Base-by-base conservation (phyloP, 352 stramenopile genomes). In the Plasmopara viticola region DNA sequence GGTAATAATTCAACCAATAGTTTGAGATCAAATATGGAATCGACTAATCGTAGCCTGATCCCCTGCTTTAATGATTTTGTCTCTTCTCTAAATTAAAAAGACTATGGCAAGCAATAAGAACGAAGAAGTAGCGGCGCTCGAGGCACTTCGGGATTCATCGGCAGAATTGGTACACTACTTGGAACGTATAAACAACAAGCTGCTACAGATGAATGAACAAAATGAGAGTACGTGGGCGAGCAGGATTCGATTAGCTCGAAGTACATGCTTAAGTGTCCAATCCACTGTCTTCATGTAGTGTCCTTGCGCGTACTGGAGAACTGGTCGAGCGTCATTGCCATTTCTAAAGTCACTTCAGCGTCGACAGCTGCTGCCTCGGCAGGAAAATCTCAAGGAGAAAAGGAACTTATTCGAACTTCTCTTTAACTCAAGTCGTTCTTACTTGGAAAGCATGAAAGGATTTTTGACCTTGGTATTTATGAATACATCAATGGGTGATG, bases 241-340 rank as follows among this genome's bases (percentile, higher is more conserved):
- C 10, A 39, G 17, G n/a, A 29, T 14, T 6, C 20, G 20, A 25
- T 1, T 25, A 25, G 20, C 20, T 3, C 20, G 20, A 25, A 25
- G 1, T 3, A 25, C 3, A 25, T 25, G 20, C 20, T 25, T 3
- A 25, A 25, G 20, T 25, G 20, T 25, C 20, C 20, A 25, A 25
- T 25, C 20, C 20, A 25, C 3, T 25, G 3, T 3, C 20, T 25
- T 25, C 3, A 1, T 25, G 1, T 44, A 90, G 80, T 84, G 53
- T 88, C 80, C 30, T 62, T 90, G 30, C 80, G 78, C 5, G 80
- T 90, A 51, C 57, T 90, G 30, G 78, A 89, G 62, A 90, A 90
- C 57, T 90, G 80, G 80, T 84, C 77, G 5, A 88, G 80, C 49
- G 80, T 88, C 46, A 82, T 90, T 48, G 66, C 69, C 42, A 76